phyloP scores from a whole-genome alignment of 805 yeast genomes.

The Candida berthetii region DNA sequence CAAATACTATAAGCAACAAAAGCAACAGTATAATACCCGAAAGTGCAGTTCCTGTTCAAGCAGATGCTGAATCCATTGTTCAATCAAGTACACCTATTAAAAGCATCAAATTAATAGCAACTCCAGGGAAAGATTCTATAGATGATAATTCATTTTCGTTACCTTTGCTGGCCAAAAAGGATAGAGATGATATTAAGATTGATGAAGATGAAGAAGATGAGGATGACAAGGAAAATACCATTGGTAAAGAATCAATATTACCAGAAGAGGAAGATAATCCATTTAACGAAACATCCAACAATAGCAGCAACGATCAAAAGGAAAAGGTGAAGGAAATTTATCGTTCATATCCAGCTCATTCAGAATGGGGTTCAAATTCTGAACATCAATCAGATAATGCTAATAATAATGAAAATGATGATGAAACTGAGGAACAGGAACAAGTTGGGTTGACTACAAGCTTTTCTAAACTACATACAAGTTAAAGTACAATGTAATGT shows the following conservation, averaged over 20 bases:
- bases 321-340: neutral
- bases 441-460: no score
- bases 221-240: slow-evolving; percentile 8
- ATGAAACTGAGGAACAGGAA: no score
- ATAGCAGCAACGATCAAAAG: no score
- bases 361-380: neutral
- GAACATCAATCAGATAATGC: neutral
- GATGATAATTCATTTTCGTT: slow-evolving; percentile 48
- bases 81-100: neutral
- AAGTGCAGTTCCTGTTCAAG: neutral
- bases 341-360: neutral
- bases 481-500: no score
- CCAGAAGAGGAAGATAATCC: neutral
- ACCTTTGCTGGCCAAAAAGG: slow-evolving; percentile 23
- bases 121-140: slow-evolving; percentile 4
- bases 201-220: slow-evolving; percentile 8
- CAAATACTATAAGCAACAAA: neutral
- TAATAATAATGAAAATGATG: neutral
- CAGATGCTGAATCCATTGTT: neutral
- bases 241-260: neutral
- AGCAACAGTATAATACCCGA: neutral
- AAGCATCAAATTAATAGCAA: neutral
- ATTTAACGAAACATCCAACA: no score
- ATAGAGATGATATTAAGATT: slow-evolving; percentile 3
- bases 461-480: no score